Conservation (phyloP, 192 early-diverging fungal genomes). For the Coemansia sp. region DNA sequence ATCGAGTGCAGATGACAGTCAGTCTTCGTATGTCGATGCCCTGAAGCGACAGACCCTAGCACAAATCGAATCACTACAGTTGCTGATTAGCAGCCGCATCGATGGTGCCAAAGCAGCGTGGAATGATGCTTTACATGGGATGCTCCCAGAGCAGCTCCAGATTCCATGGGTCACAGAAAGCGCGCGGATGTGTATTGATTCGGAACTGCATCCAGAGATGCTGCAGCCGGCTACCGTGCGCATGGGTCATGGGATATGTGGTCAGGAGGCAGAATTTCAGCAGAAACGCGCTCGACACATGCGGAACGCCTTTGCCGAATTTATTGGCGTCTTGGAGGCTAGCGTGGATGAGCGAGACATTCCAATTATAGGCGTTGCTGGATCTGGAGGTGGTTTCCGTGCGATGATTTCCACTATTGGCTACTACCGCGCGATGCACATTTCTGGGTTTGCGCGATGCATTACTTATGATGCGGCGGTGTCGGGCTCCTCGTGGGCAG, state of each 20-base stretch:
- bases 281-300: constrained; percentile 44
- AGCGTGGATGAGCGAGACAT: constrained; percentile 71
- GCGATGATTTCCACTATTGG: constrained; percentile 79
- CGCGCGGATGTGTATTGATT: constrained; percentile 34
- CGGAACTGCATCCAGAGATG: constrained; percentile 36
- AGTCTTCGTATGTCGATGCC: constrained; percentile 3
- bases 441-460: constrained; percentile 69
- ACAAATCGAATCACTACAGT: constrained; percentile 27
- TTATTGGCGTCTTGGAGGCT: constrained; percentile 67
- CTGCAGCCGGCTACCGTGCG: constrained; percentile 34
- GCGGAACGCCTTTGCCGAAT: constrained; percentile 71
- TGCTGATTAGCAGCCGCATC: constrained; percentile 22
- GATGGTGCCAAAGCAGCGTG: constrained; percentile 27
- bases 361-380: constrained; percentile 71
- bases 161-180: constrained; percentile 40
- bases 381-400: constrained; percentile 80
- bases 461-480: constrained; percentile 73
- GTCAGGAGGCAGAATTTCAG: constrained; percentile 35
- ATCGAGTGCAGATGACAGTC: not conserved
- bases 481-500: constrained; percentile 47
- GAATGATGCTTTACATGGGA: constrained; percentile 23
- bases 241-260: constrained; percentile 28
- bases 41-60: constrained; percentile 23
- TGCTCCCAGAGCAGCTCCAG: constrained; percentile 48
- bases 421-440: constrained; percentile 67